Conservation (phyloP, 495 filamentous ascomycete species). For the Neurospora africana region DNA sequence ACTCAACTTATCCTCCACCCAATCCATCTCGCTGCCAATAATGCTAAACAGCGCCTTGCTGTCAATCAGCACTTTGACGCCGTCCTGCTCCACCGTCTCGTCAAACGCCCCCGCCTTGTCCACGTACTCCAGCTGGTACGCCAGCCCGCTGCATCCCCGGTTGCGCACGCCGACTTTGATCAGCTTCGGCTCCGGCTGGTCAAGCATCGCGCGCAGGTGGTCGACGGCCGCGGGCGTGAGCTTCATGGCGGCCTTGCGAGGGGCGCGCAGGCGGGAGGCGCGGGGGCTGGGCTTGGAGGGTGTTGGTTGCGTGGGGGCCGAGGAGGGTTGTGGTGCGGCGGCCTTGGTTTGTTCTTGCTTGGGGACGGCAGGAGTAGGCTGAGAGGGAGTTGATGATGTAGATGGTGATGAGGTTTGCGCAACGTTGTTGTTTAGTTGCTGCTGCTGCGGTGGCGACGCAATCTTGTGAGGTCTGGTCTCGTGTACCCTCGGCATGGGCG, state of each 20-base stretch:
- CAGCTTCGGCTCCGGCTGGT: conserved; percentile 76
- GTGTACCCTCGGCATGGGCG: conserved; percentile 35
- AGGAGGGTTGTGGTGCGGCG: conserved; percentile 6
- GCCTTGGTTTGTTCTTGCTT: conserved; percentile 25
- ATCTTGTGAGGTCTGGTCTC: conserved; percentile 40
- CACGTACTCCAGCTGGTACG: conserved; percentile 94
- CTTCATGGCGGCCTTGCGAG: conserved; percentile 81
- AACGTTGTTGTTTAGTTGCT: conserved; percentile 5
- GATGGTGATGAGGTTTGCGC: not conserved
- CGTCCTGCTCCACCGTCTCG: conserved; percentile 89
- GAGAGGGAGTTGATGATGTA: conserved; percentile 11
- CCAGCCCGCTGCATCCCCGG: conserved; percentile 84
- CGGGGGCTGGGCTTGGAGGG: conserved; percentile 19
- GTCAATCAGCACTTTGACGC: conserved; percentile 91
- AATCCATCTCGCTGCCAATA: conserved; percentile 98
- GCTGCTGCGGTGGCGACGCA: conserved; percentile 9
- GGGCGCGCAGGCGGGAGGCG: conserved; percentile 58
- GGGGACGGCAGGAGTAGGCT: not conserved
- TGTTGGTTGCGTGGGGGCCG: not conserved
- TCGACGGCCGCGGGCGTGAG: conserved; percentile 67
- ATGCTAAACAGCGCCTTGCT: conserved; percentile 96
- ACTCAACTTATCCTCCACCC: conserved; percentile 90
- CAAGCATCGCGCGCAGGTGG: conserved; percentile 62
- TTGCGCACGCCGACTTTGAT: conserved; percentile 93
- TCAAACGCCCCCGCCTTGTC: conserved; percentile 81